A percentile compares a stretch with the other conserved stretches of the same genome.
phyloP scores from a whole-genome alignment of 192 early-diverging fungal genomes.

The Phlyctochytrium bullatum region DNA sequence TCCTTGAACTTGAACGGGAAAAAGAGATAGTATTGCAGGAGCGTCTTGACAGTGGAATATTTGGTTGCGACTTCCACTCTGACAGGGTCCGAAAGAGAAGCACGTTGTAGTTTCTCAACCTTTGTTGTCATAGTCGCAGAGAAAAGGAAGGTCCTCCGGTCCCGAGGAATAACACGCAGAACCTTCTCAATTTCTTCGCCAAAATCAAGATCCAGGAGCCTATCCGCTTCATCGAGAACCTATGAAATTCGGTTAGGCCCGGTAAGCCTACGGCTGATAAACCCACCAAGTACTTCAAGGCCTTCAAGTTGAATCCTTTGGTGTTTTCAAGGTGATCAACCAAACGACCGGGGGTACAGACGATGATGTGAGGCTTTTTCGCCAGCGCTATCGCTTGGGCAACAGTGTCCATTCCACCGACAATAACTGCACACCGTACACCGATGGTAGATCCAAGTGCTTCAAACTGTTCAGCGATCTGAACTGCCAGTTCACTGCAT shows the following conservation, averaged over 20 bases:
- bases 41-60: constrained; percentile 90
- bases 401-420: constrained; percentile 99
- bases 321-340: constrained; percentile 98
- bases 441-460: constrained; percentile 88
- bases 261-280: constrained; percentile 91
- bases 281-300: constrained; percentile 90
- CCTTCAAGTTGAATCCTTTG: constrained; percentile 91
- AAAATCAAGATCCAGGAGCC: background rate
- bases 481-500: constrained; percentile 85
- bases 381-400: constrained; percentile 89
- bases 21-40: constrained; percentile 95
- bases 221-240: constrained; percentile 95
- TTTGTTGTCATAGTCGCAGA: constrained; percentile 99
- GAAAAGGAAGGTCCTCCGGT: constrained; percentile 90
- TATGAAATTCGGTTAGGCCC: constrained; percentile 41
- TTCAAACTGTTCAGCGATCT: constrained; percentile 91
- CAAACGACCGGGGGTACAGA: constrained; percentile 93
- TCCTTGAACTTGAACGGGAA: constrained; percentile 97
- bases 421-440: constrained; percentile 85
- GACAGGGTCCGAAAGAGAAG: constrained; percentile 90
- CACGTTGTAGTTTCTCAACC: constrained; percentile 92
- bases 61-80: constrained; percentile 91
- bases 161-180: constrained; percentile 85
- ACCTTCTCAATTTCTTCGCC: constrained; percentile 94
- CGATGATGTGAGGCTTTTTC: constrained; percentile 91